Evolutionary conservation across 2,329 filamentous ascomycete genomes (phyloP).

Genomic region (Penicillium crustosum): DNA sequence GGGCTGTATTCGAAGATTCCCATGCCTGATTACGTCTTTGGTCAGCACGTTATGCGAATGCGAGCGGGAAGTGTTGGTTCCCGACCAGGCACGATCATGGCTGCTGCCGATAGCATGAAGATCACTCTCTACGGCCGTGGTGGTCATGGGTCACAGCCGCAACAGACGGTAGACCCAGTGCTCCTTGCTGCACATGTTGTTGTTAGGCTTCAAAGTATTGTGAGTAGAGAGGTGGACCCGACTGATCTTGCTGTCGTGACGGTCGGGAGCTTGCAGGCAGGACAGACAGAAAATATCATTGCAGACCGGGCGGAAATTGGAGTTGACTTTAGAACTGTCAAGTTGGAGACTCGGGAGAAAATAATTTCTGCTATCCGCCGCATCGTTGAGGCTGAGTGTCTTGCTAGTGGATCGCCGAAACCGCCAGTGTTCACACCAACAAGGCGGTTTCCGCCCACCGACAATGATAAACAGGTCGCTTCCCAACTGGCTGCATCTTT

Average conservation of each 20-base stretch:
- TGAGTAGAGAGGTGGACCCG: slow-evolving; percentile 55
- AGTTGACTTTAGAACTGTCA: slow-evolving; percentile 55
- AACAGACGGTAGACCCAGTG: slow-evolving; percentile 58
- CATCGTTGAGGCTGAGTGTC: slow-evolving; percentile 58
- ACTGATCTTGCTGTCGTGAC: slow-evolving; percentile 58
- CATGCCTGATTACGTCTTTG: slow-evolving; percentile 56
- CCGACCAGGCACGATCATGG: slow-evolving; percentile 43
- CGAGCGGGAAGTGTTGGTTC: slow-evolving; percentile 44
- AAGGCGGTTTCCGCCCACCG: slow-evolving; percentile 53
- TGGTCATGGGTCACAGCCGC: slow-evolving; percentile 59
- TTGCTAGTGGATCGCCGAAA: slow-evolving; percentile 51
- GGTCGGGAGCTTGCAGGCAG: slow-evolving; percentile 59
- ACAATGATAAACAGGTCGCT: slow-evolving; percentile 53
- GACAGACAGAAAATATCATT: slow-evolving; percentile 62
- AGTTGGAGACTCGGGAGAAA: slow-evolving; percentile 47
- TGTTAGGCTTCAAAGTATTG: slow-evolving; percentile 60
- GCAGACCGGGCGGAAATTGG: slow-evolving; percentile 55
- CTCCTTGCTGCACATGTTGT: slow-evolving; percentile 58
- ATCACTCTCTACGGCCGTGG: slow-evolving; percentile 60
- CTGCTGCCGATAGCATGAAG: slow-evolving; percentile 47
- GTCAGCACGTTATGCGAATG: slow-evolving; percentile 56
- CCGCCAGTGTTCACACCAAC: slow-evolving; percentile 50
- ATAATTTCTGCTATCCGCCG: slow-evolving; percentile 51
- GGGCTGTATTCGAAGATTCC: slow-evolving; percentile 56
- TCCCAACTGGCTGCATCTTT: slow-evolving; percentile 49